Base-by-base conservation (phyloP, 1,284 basidiomycete genomes). In the Acaromyces ingoldii region DNA sequence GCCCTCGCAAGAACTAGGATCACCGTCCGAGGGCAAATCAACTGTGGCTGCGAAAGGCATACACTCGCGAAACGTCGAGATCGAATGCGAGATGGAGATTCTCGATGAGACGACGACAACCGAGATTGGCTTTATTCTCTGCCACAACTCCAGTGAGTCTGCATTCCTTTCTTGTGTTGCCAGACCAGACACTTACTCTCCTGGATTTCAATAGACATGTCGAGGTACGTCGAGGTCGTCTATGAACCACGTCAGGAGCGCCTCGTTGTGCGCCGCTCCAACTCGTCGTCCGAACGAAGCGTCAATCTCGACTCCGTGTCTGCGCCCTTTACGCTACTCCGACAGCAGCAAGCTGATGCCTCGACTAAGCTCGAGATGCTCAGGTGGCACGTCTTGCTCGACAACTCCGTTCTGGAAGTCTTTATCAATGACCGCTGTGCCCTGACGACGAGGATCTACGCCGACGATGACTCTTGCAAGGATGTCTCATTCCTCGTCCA, bases 321-420 rank as follows among this genome's bases (percentile, higher is more conserved):
- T 15, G 58, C 28, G 13, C 57, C 45, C 9, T 39, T 49, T 21
- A 33, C 28, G 1, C 34, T 45, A 3, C 31, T 51, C n/a, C n/a
- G n/a, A n/a, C n/a, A n/a, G 6, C 5, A 33, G 10, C 10, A 15
- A 15, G n/a, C 30, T 15, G 15, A 11, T 15, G 19, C 26, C 6
- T n/a, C n/a, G n/a, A n/a, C n/a, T 15, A 46, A 26, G 1, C 51
- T 60, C 42, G 51, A 53, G 34, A 3, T 11, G 19, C 26, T 52
- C n/a, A 49, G 50, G 15, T 39, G 65, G 29, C 48, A 61, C 21
- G 26, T 67, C 38, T 65, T 65, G 30, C 19, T 65, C 38, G 65
- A 67, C 53, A 65, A 65, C 45, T 59, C 56, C 10, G 65, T 67
- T n/a, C 51, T 67, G 22, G 63, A 67, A 39, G 50, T 67, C 33